Percentiles rank a stretch among this genome's conserved stretches.
phyloP scores from a whole-genome alignment of 805 yeast genomes.

The Yueomyces sinensis region DNA sequence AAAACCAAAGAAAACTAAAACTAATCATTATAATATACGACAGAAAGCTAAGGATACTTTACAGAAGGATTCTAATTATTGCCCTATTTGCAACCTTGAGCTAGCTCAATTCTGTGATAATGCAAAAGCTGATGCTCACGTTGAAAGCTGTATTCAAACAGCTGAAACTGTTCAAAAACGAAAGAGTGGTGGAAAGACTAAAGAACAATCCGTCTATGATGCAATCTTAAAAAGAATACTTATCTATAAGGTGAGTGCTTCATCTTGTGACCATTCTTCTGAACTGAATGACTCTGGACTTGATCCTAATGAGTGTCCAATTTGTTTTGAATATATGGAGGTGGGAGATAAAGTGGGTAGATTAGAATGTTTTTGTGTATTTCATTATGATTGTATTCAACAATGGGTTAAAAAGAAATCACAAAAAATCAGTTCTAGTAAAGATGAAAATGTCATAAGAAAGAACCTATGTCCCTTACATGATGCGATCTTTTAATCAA shows the following conservation, averaged over 20 bases:
- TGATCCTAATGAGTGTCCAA: slow-evolving; percentile 69
- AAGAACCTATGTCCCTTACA: slow-evolving; percentile 39
- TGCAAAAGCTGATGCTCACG: slow-evolving; percentile 44
- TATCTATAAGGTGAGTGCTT: slow-evolving; percentile 38
- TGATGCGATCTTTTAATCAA: slow-evolving; percentile 26
- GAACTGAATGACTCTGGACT: slow-evolving; percentile 1
- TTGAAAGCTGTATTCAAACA: slow-evolving; percentile 48
- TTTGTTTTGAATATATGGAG: slow-evolving; percentile 75
- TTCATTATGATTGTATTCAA: slow-evolving; percentile 81
- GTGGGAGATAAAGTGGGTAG: slow-evolving; percentile 87
- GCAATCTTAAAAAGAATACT: slow-evolving; percentile 68
- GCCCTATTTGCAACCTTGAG: slow-evolving; percentile 29
- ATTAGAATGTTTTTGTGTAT: slow-evolving; percentile 84
- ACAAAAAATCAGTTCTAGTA: slow-evolving; percentile 15
- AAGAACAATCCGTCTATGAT: not conserved
- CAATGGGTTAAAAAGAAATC: slow-evolving; percentile 85
- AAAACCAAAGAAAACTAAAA: no score
- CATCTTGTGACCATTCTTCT: slow-evolving; percentile 13
- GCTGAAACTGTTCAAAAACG: slow-evolving; percentile 36
- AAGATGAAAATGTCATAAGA: slow-evolving; percentile 8
- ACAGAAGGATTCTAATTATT: slow-evolving; percentile 20
- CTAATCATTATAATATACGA: no score
- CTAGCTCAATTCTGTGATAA: slow-evolving; percentile 8
- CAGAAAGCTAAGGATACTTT: no score
- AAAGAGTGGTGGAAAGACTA: slow-evolving; percentile 32